phyloP scores from a whole-genome alignment of 2,329 filamentous ascomycete species.

The Phialocephala subalpina region DNA sequence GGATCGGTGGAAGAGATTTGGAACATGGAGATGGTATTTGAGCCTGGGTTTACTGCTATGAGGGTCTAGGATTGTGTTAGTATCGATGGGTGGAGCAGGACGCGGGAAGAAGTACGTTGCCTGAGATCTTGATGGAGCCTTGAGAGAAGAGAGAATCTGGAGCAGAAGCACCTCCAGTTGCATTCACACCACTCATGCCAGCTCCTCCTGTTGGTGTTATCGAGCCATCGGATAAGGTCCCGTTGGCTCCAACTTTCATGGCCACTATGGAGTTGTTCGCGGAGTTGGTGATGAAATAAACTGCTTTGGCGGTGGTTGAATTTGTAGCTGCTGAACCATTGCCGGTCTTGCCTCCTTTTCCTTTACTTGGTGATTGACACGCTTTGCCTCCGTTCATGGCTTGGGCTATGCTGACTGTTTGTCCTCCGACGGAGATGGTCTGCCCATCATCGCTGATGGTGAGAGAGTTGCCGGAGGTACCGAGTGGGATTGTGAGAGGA shows the following conservation, averaged over 20 bases:
- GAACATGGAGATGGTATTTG: constrained; percentile 60
- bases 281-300: constrained; percentile 66
- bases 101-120: constrained; percentile 52
- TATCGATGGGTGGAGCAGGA: not conserved
- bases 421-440: constrained; percentile 21
- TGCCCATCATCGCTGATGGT: constrained; percentile 30
- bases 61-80: constrained; percentile 46
- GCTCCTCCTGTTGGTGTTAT: constrained; percentile 56
- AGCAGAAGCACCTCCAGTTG: constrained; percentile 48
- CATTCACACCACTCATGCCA: constrained; percentile 52
- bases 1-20: constrained; percentile 51
- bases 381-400: constrained; percentile 13
- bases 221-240: constrained; percentile 53
- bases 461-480: constrained; percentile 23
- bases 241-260: constrained; percentile 55
- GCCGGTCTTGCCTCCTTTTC: not conserved
- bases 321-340: not conserved
- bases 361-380: constrained; percentile 6
- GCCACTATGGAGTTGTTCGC: constrained; percentile 57
- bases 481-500: not conserved
- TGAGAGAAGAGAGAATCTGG: constrained; percentile 62
- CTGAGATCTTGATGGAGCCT: constrained; percentile 56
- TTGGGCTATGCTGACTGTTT: constrained; percentile 23
- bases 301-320: constrained; percentile 46
- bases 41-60: constrained; percentile 63